These are phyloP conservation scores for Pistacia atlantica DNA, from an alignment of 345 rosid species.

Conservation along the genomic window DNA sequence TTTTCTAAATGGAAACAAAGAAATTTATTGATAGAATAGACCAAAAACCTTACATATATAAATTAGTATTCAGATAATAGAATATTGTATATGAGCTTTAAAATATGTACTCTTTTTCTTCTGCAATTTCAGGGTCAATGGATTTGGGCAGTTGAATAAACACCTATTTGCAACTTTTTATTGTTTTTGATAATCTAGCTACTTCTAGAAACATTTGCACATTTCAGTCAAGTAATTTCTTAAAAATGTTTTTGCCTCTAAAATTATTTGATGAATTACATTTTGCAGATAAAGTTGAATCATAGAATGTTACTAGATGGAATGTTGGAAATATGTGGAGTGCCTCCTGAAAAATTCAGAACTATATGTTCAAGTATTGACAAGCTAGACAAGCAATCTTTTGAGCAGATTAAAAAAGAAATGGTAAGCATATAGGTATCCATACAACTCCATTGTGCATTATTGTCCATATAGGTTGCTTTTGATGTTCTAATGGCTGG, in stretches of 20 bases:
- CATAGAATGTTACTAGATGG: constrained; percentile 93
- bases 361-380: constrained; percentile 94
- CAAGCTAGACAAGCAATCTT: constrained; percentile 85
- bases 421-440: constrained; percentile 54
- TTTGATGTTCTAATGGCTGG: background rate
- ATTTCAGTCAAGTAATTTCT: constrained; percentile 5
- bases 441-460: background rate
- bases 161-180: background rate
- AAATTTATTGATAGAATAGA: background rate
- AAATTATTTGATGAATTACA: background rate
- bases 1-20: background rate
- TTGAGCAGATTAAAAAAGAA: constrained; percentile 85
- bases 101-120: too few species aligned
- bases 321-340: constrained; percentile 94
- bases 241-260: constrained; percentile 4
- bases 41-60: background rate
- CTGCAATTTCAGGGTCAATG: background rate
- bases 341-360: constrained; percentile 85
- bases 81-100: too few species aligned
- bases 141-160: background rate
- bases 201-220: background rate
- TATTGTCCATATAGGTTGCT: background rate
- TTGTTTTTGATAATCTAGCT: background rate
- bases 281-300: constrained; percentile 74
- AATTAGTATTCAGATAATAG: too few species aligned